phyloP scores from a whole-genome alignment of 139 green algal species.

The Yamagishiella unicocca region DNA sequence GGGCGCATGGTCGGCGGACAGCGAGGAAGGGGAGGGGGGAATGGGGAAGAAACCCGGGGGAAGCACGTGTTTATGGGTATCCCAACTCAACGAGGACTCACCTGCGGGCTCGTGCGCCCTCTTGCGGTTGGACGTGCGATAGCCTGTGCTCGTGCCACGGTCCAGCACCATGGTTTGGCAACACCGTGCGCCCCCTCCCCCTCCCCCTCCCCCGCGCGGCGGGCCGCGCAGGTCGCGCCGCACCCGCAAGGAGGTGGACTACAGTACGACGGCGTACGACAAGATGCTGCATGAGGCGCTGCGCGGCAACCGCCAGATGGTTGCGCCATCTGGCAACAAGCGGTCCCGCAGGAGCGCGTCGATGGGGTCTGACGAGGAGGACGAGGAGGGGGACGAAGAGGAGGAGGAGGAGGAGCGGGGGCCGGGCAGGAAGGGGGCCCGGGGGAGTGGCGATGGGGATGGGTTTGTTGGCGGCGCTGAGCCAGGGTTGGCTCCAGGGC shows the following conservation, averaged over 20 bases:
- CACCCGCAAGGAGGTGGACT: constrained; percentile 48
- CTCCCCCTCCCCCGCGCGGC: no score
- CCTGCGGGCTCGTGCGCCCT: no score
- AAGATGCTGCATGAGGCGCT: constrained; percentile 39
- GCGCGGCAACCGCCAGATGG: background rate
- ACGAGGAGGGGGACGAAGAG: background rate
- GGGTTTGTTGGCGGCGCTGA: no score
- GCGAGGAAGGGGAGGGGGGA: no score
- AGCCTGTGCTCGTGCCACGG: no score
- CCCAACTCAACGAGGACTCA: no score
- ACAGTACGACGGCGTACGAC: constrained; percentile 36
- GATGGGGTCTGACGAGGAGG: background rate
- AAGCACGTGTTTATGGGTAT: no score
- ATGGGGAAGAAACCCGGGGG: no score
- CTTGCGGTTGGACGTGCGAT: no score
- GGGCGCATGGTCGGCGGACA: no score
- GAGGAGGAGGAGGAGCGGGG: background rate
- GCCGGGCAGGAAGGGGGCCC: constrained; percentile 1
- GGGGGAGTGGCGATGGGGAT: background rate
- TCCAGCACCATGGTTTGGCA: no score
- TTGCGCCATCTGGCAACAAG: background rate
- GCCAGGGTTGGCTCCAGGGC: no score
- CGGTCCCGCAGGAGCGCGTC: background rate
- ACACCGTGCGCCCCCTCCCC: background rate
- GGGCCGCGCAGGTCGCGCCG: constrained; percentile 31